phyloP scores from a whole-genome alignment of 148 eudicot genomes.

The Beta vulgaris region DNA sequence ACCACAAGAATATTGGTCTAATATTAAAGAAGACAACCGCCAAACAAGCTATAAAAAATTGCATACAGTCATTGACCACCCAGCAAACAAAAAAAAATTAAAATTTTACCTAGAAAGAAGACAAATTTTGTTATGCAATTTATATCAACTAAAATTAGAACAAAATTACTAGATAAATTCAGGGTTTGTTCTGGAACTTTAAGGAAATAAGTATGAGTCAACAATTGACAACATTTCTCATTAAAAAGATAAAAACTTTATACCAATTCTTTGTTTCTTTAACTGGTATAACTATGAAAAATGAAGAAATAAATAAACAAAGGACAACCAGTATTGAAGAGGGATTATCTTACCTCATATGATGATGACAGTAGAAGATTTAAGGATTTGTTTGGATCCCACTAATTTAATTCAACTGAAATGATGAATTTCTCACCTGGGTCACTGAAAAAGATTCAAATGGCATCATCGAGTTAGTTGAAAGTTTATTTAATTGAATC shows the following conservation, averaged over 20 bases:
- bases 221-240: neutral
- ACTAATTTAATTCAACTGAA: neutral
- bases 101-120: neutral
- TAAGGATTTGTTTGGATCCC: neutral
- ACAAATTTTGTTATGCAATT: neutral
- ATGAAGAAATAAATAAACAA: neutral
- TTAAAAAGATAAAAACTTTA: neutral
- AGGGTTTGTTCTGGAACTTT: neutral
- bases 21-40: too few relatives aligned
- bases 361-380: neutral
- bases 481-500: neutral
- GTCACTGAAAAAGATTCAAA: neutral
- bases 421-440: neutral
- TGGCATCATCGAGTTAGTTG: neutral
- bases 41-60: too few relatives aligned
- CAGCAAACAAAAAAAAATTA: too few relatives aligned
- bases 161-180: neutral
- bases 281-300: neutral
- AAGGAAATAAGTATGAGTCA: too few relatives aligned
- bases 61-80: neutral
- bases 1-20: too few relatives aligned
- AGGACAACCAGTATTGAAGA: neutral
- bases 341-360: slow-evolving; percentile 1
- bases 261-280: neutral
- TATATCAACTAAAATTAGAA: neutral